Conservation (phyloP, 805 yeast species). For the Candida ovalis region DNA sequence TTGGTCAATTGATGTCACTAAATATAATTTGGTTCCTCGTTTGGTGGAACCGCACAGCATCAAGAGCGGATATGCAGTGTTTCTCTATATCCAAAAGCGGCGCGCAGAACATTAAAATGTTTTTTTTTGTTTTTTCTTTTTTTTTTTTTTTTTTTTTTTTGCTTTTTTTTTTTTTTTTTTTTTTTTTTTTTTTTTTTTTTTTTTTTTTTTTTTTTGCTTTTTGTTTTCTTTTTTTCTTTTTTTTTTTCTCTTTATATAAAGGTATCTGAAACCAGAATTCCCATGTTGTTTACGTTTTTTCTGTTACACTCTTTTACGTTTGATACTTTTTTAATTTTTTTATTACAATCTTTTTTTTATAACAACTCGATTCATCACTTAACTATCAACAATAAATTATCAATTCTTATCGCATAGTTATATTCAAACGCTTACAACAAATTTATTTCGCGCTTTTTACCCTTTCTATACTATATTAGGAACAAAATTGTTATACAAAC, state of each 20-base stretch:
- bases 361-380: too few species aligned
- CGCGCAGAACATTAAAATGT: not conserved
- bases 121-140: not conserved
- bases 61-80: not conserved
- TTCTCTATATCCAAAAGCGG: not conserved
- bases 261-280: not conserved
- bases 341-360: not conserved
- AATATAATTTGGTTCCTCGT: too few species aligned
- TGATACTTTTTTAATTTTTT: not conserved
- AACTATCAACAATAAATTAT: not conserved
- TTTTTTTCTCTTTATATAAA: not conserved
- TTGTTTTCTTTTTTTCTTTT: too few species aligned
- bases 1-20: too few species aligned
- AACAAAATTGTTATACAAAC: not conserved
- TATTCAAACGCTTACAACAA: not conserved
- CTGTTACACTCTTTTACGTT: not conserved
- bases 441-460: not conserved
- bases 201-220: too few species aligned
- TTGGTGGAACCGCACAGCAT: not conserved
- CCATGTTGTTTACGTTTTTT: not conserved
- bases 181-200: too few species aligned
- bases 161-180: not conserved
- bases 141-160: not conserved
- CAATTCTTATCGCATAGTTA: not conserved
- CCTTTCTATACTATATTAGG: too few species aligned